Evolutionary conservation across 2,329 filamentous ascomycete genomes (phyloP), one percentile per base, ranked within the genome.

Genomic region (Furcasterigmium furcatum): DNA sequence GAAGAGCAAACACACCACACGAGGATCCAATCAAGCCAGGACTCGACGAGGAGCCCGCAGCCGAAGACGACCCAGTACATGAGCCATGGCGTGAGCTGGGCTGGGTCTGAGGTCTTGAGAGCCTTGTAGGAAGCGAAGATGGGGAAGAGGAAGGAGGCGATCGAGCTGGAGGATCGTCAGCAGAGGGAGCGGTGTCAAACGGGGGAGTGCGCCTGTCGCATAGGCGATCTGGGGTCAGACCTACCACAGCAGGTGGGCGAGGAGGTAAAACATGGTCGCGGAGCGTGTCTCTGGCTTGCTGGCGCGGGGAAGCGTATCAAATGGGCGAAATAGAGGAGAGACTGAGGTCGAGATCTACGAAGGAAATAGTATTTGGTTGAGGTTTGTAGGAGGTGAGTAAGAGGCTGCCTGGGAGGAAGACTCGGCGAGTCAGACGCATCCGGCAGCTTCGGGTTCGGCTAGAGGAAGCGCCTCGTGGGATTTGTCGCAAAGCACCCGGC

Each of bases 61-160:
- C 88, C 88, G 53, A 96, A 80, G 20, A 96, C 90, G 49, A 96
- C 90, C 87, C 92, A 99, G 79, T 97, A 99, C 87, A 97, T 97
- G 55, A 97, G 81, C 94, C 94, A 99, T 84, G 92, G 92, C 52
- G 89, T 89, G 49, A 96, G 79, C 62, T 95, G 84, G 30, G 89
- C 85, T 3, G 91, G 91, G 66, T 96, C 89, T 43, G 87, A 87
- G 14, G 90, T 91, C 71, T 94, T 92, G 61, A 99, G 86, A 41
- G 94, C 92, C 76, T 97, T 97, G 79, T 96, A 97, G 53, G 92
- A 96, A 55, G 92, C 91, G 71, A 96, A 97, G 52, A 96, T 83
- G 43, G 94, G 94, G 64, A 97, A 95, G 62, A 96, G 83, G 62
- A 95, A 91, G 46, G 91, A 95, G 48, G 88, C 84, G 64, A 92